Evolutionary conservation across 306 rosid genomes (phyloP).

Genomic region (Corylus heterophylla): DNA sequence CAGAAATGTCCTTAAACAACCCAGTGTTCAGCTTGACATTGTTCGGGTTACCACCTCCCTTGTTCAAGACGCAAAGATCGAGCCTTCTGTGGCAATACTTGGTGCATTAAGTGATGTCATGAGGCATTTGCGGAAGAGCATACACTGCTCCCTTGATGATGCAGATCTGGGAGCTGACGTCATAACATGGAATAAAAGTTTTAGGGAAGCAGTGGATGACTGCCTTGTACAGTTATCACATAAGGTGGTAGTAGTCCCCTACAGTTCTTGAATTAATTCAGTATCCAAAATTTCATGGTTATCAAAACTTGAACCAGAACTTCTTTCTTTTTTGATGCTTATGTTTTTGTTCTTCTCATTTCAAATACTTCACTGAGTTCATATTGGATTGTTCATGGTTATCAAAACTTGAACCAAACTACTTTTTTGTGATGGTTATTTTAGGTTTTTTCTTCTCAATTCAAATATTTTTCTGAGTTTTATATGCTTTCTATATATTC

Average conservation of each 20-base stretch:
- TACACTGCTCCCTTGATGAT: slow-evolving; percentile 69
- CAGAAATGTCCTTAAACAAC: slow-evolving; percentile 74
- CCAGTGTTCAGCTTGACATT: slow-evolving; percentile 80
- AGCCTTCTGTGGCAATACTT: slow-evolving; percentile 70
- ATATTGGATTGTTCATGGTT: slow-evolving; percentile 7
- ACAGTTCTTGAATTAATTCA: slow-evolving; percentile 18
- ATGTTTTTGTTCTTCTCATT: slow-evolving; percentile 15
- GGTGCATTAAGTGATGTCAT: slow-evolving; percentile 79
- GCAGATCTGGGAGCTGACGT: slow-evolving; percentile 48
- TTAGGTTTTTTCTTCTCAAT: slow-evolving; percentile 14
- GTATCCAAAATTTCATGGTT: slow-evolving; percentile 1
- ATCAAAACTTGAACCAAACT: slow-evolving; percentile 19
- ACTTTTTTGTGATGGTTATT: slow-evolving; percentile 3
- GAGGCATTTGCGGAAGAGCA: slow-evolving; percentile 84
- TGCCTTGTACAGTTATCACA: slow-evolving; percentile 78
- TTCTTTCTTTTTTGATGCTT: background rate
- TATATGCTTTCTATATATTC: background rate
- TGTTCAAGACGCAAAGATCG: slow-evolving; percentile 65
- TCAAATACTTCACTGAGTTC: slow-evolving; percentile 10
- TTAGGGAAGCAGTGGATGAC: slow-evolving; percentile 69
- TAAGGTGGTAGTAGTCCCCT: slow-evolving; percentile 55
- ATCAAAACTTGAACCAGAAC: slow-evolving; percentile 20
- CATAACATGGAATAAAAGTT: slow-evolving; percentile 66
- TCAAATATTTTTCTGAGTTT: slow-evolving; percentile 5
- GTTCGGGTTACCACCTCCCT: slow-evolving; percentile 73